Base-by-base conservation (phyloP, 2,329 filamentous ascomycete genomes). In the Monilinia vaccinii-corymbosi region DNA sequence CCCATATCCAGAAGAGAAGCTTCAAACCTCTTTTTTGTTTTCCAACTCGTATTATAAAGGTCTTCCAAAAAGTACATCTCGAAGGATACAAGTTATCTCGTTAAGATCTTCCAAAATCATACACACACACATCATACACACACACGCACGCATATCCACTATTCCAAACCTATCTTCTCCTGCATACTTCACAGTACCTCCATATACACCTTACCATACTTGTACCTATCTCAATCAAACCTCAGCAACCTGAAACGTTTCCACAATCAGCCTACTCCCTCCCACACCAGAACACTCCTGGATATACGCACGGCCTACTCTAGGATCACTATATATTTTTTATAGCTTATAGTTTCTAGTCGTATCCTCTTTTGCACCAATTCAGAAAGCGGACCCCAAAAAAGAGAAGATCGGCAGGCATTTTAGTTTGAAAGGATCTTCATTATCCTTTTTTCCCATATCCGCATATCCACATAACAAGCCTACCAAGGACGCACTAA, bases 401-500 rank as follows among this genome's bases (percentile, higher is more conserved):
- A 32, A 23, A 11, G 6, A 46, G 23, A 59, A 32, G 40, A 47
- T 59, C 49, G 44, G 18, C 57, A 59, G 25, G 31, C 57, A 47
- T 53, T 34, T 36, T 23, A 32, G 18, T 5, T 44, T 38, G 2
- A n/a, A 58, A 38, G 49, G 40, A 55, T 23, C 42, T 47, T 11
- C 3, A 46, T 23, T 57, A 49, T 38, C 21, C 40, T 53, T 36
- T 34, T 28, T 21, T 47, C 25, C 25, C 25, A 28, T 6, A 28
- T 28, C 25, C 25, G 25, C 40, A 46, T 31, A 56, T 18, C 49
- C 49, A 36, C 32, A 38, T 47, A 52, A 31, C n/a, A 25, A 50
- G 23, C 34, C 46, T 51, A 42, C 28, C 34, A 51, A 42, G 49
- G n/a, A 60, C 57, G 49, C 57, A 40, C 32, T 23, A 53, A 53